Base-by-base conservation (phyloP, 345 rosid genomes). In the Moringa oleifera region DNA sequence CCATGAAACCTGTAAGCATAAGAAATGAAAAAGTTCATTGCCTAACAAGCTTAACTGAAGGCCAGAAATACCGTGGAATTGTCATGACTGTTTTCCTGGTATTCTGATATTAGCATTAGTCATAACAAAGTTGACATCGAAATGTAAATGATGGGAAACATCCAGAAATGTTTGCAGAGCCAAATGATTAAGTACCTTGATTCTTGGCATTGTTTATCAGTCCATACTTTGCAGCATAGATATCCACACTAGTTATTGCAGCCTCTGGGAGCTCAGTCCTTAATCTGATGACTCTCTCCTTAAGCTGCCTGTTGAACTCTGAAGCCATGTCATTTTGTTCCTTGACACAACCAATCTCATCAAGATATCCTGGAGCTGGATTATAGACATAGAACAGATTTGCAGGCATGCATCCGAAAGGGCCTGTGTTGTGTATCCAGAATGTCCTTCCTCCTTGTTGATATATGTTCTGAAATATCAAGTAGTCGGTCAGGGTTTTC, bases 401-500 rank as follows among this genome's bases (percentile, higher is more conserved):
- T 51, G 85, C 88, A 0, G 98, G 94, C 80, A 93, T 71, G 77
- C 98, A 93, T 52, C 98, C 98, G 6, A 88, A 21, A 0, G 97
- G 98, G 12, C 94, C 97, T 0, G 96, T 93, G 76, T 93, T 93
- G 65, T 93, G 98, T 64, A 93, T 76, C 81, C 81, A 80, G 64
- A 81, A 81, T 53, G 80, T 58, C 74, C 85, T 75, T 59, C 83
- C 89, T 62, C 86, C 85, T 71, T 69, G 66, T 36, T 65, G 41
- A 49, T 84, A 79, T 25, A 84, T 66, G 69, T 58, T 77, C 83
- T 79, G 80, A 53, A 33, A 57, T 23, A 54, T 11, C 37, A 58
- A 55, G 62, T 41, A 16, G 47, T 11, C 17, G 13, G 47, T 41
- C 47, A 4, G 47, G 13, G 17, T 41, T 41, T 41, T 11, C 13